Evolutionary conservation across 257 asterid genomes (phyloP).

Genomic region (Penstemon barbatus): DNA sequence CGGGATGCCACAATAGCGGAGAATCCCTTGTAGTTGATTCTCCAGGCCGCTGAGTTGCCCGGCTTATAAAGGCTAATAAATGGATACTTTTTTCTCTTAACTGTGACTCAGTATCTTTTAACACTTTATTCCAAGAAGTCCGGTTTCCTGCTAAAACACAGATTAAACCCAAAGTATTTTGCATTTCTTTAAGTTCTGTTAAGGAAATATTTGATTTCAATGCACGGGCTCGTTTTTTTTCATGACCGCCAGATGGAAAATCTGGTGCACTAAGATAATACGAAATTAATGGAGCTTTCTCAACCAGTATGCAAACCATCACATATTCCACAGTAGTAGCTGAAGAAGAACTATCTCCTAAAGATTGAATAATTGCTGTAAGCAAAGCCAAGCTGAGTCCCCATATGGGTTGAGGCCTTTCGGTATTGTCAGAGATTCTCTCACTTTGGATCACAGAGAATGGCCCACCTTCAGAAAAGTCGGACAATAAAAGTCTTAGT

Average conservation of each 20-base stretch:
- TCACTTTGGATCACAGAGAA: constrained; percentile 47
- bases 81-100: constrained; percentile 83
- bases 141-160: constrained; percentile 73
- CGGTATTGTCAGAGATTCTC: constrained; percentile 44
- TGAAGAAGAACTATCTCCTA: constrained; percentile 56
- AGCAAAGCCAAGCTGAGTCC: constrained; percentile 89
- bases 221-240: constrained; percentile 77
- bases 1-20: constrained; percentile 67
- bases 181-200: constrained; percentile 71
- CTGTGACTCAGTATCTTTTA: constrained; percentile 77
- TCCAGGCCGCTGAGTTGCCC: constrained; percentile 71
- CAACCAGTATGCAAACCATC: constrained; percentile 70
- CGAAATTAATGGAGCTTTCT: constrained; percentile 68
- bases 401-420: constrained; percentile 66
- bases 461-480: constrained; percentile 49
- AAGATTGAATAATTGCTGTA: constrained; percentile 75
- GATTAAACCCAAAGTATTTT: constrained; percentile 64
- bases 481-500: constrained; percentile 52
- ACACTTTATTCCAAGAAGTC: constrained; percentile 68
- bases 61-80: constrained; percentile 83
- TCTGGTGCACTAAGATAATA: constrained; percentile 80
- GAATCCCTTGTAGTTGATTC: constrained; percentile 54
- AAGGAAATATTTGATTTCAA: constrained; percentile 61
- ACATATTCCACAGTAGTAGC: constrained; percentile 61
- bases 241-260: constrained; percentile 68